phyloP scores from a whole-genome alignment of 2,329 filamentous ascomycete species.

The Talaromyces sp. region DNA sequence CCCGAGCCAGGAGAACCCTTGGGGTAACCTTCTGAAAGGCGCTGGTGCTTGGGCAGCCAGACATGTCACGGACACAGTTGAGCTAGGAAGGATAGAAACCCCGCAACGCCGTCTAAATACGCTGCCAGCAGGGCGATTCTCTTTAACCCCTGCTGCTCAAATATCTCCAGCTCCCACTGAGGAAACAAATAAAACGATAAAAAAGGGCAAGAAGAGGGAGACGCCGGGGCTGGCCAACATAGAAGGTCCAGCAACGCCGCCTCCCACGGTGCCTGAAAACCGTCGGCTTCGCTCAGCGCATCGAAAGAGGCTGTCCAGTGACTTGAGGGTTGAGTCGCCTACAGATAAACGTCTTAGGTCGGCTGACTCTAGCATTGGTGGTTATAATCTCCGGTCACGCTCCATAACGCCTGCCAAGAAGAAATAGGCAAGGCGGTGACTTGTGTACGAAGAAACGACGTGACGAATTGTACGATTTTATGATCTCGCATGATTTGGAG shows the following conservation, averaged over 20 bases:
- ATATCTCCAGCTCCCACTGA: not conserved
- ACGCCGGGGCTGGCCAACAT: not conserved
- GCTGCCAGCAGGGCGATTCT: not conserved
- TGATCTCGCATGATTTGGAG: not conserved
- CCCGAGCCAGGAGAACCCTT: not conserved
- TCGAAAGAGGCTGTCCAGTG: not conserved
- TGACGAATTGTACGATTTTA: constrained; percentile 1
- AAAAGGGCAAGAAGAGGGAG: not conserved
- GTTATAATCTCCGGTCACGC: not conserved
- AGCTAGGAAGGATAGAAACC: not conserved
- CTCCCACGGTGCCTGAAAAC: not conserved
- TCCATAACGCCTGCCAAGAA: not conserved
- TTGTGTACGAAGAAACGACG: not conserved
- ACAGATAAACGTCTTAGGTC: not conserved
- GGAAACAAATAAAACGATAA: not conserved
- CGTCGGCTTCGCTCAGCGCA: not conserved
- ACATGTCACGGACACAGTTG: not conserved
- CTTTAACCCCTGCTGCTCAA: not conserved
- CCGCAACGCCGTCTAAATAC: not conserved
- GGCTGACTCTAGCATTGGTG: not conserved
- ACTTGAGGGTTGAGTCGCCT: not conserved
- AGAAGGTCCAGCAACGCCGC: no score
- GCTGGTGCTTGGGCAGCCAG: not conserved
- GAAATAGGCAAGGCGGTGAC: not conserved
- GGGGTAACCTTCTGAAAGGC: not conserved